phyloP scores from a whole-genome alignment of 2,329 filamentous ascomycete genomes.

The Venturia pyrina region DNA sequence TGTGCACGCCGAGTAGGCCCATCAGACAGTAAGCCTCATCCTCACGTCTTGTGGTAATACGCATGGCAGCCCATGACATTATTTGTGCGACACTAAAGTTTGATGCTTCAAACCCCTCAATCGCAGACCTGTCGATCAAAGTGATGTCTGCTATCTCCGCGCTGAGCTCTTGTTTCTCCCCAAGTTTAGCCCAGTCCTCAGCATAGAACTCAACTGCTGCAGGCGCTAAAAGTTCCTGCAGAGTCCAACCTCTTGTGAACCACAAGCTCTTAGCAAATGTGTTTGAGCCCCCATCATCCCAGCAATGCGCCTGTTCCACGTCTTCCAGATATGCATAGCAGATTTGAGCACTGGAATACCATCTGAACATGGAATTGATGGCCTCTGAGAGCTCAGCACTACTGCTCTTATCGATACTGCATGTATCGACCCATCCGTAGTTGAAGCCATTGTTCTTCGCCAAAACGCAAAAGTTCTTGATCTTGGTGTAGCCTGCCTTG shows the following conservation, averaged over 20 bases:
- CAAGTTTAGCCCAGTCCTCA: not conserved
- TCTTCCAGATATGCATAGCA: constrained; percentile 16
- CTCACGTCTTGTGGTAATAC: not conserved
- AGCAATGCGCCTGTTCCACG: not conserved
- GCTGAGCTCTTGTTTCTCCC: not conserved
- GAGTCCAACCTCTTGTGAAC: not conserved
- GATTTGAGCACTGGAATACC: constrained; percentile 15
- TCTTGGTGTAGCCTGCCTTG: not conserved
- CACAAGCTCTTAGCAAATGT: too few species aligned
- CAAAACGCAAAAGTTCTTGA: not conserved
- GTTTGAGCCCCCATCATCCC: too few species aligned
- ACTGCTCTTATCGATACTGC: constrained; percentile 18
- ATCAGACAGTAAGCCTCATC: constrained; percentile 6
- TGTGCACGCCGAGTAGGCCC: not conserved
- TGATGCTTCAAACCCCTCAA: not conserved
- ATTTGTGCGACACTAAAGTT: constrained; percentile 1
- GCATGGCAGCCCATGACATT: constrained; percentile 7
- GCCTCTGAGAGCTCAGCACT: constrained; percentile 16
- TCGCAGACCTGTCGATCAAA: not conserved
- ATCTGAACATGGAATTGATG: constrained; percentile 17
- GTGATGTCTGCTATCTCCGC: not conserved
- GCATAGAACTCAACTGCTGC: too few species aligned
- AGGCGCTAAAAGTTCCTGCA: not conserved
- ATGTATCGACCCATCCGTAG: constrained; percentile 18
- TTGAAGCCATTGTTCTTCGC: constrained; percentile 11